These are phyloP conservation scores for Furcasterigmium sp. DNA, from an alignment of 2,329 filamentous ascomycete genomes.

Conservation along the genomic window DNA sequence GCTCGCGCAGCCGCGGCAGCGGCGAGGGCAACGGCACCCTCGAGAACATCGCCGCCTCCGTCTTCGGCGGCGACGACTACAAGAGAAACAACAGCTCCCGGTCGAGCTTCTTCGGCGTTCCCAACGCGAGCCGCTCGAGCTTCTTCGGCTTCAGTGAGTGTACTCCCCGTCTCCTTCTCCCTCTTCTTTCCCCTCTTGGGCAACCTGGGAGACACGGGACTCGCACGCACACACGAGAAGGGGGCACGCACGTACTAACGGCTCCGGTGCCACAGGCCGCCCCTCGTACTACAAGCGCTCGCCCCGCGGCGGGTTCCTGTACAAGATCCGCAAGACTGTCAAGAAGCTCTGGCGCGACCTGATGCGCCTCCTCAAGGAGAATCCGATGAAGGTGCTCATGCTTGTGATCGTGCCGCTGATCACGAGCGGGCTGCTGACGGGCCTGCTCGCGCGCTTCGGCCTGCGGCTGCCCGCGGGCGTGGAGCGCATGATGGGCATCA, in stretches of 20 bases:
- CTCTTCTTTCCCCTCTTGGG: neutral
- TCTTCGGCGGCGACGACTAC: conserved; percentile 34
- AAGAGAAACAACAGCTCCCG: conserved; percentile 34
- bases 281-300: conserved; percentile 73
- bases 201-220: neutral
- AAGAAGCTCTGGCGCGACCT: conserved; percentile 77
- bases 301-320: conserved; percentile 73
- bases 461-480: conserved; percentile 65
- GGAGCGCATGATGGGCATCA: conserved; percentile 52
- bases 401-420: conserved; percentile 83
- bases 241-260: no score
- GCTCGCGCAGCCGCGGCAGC: conserved; percentile 31
- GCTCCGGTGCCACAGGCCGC: conserved; percentile 30
- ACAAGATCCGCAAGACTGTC: conserved; percentile 68
- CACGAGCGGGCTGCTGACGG: conserved; percentile 75
- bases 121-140: conserved; percentile 36
- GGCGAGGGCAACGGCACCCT: conserved; percentile 23
- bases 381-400: conserved; percentile 84
- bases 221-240: no score
- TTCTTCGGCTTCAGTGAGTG: conserved; percentile 40
- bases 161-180: neutral
- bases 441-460: conserved; percentile 73
- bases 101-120: conserved; percentile 41
- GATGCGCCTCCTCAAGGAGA: conserved; percentile 71
- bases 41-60: conserved; percentile 33